Percentiles rank a stretch among this genome's conserved stretches.
Conservation (phyloP, 352 stramenopile species). For the Globisporangium paroecandrum region DNA sequence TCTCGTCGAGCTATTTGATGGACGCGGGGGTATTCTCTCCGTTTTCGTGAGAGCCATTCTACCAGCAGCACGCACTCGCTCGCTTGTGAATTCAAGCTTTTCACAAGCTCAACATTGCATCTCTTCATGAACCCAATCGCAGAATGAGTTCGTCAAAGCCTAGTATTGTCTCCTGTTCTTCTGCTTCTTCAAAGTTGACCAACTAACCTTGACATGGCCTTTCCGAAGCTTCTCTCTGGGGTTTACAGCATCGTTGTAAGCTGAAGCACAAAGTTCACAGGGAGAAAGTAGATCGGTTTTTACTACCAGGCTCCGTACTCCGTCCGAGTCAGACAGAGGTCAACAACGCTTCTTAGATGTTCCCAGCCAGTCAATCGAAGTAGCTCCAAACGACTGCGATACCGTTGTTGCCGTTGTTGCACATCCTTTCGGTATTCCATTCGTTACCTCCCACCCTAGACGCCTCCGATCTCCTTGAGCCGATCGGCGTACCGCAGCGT, state of each 20-base stretch:
- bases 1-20: not conserved
- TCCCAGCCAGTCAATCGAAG: not conserved
- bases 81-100: not conserved
- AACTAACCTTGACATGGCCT: not conserved
- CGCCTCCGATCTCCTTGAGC: conserved; percentile 87
- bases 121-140: not conserved
- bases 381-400: not conserved
- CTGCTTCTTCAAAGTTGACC: not conserved
- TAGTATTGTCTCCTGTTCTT: not conserved
- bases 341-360: not conserved
- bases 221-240: not conserved
- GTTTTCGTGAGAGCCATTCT: not conserved
- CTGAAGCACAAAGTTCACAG: too few species aligned
- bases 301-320: too few species aligned
- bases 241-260: too few species aligned
- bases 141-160: not conserved
- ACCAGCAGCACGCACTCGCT: not conserved
- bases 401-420: not conserved
- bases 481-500: conserved; percentile 95
- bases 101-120: not conserved
- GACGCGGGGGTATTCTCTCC: too few species aligned
- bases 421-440: not conserved
- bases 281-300: too few species aligned
- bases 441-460: not conserved
- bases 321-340: too few species aligned